A percentile compares a stretch with the other conserved stretches of the same genome.
These are phyloP conservation scores for Populus hybrid DNA, from an alignment of 441 rosid species.

Conservation along the genomic window DNA sequence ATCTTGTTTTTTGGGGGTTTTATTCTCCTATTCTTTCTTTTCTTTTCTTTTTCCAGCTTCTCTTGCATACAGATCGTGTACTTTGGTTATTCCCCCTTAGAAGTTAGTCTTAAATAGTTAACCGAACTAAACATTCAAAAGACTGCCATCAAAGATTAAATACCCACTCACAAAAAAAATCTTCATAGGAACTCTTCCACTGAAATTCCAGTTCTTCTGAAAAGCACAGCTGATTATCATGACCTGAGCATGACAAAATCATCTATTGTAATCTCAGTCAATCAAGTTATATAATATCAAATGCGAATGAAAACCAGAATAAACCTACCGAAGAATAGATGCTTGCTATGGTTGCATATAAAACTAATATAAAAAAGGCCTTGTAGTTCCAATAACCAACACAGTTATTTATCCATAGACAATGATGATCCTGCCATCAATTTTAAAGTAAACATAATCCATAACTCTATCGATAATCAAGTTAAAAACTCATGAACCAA, in stretches of 20 bases:
- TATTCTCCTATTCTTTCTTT: background rate
- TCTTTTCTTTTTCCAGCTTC: background rate
- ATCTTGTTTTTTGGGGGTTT: background rate
- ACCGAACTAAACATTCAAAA: background rate
- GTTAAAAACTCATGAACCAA: background rate
- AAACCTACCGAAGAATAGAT: conserved; percentile 44
- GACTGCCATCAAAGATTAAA: background rate
- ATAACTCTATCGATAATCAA: conserved; percentile 4
- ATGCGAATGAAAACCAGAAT: background rate
- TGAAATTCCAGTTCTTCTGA: conserved; percentile 42
- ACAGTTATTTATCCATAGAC: conserved; percentile 44
- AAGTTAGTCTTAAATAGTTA: background rate
- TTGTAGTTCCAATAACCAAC: conserved; percentile 47
- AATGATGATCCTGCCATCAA: conserved; percentile 57
- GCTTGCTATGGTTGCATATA: conserved; percentile 45
- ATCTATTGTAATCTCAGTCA: conserved; percentile 4
- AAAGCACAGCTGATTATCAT: conserved; percentile 28
- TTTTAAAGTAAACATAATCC: conserved; percentile 10
- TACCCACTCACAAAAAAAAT: conserved; percentile 51
- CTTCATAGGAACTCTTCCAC: conserved; percentile 37
- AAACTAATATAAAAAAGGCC: conserved; percentile 41
- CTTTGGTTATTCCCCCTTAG: background rate
- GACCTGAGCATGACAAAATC: conserved; percentile 29
- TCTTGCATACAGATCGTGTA: background rate
- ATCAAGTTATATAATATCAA: background rate